Evolutionary conservation across 805 yeast genomes (phyloP).

Genomic region (Isabelozyma pseudorhagii): DNA sequence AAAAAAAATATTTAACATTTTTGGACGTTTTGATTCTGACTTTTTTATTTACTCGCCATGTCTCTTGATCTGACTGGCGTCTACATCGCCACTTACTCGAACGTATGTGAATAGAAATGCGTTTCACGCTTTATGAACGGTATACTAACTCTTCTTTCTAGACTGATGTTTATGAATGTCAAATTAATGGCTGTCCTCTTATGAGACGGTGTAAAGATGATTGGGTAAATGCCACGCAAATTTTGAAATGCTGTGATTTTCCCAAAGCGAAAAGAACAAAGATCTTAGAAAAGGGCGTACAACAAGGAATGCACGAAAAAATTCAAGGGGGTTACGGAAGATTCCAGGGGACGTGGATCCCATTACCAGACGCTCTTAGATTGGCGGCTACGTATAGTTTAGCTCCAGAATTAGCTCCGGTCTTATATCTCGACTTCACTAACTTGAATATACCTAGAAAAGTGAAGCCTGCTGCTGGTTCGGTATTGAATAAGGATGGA

Average conservation of each 20-base stretch:
- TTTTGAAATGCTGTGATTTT: constrained; percentile 86
- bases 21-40: background rate
- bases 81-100: constrained; percentile 44
- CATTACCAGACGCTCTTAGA: constrained; percentile 63
- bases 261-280: constrained; percentile 94
- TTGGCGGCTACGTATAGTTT: constrained; percentile 40
- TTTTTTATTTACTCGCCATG: constrained; percentile 11
- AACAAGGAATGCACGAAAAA: constrained; percentile 83
- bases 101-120: constrained; percentile 26
- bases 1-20: too few species aligned
- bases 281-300: constrained; percentile 90
- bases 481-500: constrained; percentile 28
- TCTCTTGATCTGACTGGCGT: constrained; percentile 34
- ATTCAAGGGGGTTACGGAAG: constrained; percentile 97
- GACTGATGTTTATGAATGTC: constrained; percentile 70
- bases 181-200: constrained; percentile 64
- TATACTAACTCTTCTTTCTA: background rate
- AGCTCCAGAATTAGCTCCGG: constrained; percentile 39
- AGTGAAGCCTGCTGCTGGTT: constrained; percentile 22
- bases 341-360: constrained; percentile 97
- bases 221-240: constrained; percentile 98
- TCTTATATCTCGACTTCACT: constrained; percentile 32
- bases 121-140: background rate
- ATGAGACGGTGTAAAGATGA: constrained; percentile 91
- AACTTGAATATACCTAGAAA: constrained; percentile 32